Conservation (phyloP, 768 basidiomycete genomes). For the Chalciporus pseudorubinellus region DNA sequence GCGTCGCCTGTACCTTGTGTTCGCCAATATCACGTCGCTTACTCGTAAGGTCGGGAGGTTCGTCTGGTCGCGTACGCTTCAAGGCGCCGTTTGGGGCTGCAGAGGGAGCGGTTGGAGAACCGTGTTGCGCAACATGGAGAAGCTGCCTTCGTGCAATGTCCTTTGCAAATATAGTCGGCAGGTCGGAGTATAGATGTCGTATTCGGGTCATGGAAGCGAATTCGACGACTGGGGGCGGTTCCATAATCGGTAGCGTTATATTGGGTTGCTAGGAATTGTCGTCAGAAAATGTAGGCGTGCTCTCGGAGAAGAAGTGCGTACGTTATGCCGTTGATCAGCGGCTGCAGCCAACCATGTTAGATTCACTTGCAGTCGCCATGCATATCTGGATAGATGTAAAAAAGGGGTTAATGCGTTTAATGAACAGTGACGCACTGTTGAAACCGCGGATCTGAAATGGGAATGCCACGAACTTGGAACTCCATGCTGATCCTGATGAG, state of each 20-base stretch:
- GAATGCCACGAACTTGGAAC: slow-evolving; percentile 53
- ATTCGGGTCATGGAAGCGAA: slow-evolving; percentile 58
- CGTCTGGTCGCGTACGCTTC: slow-evolving; percentile 65
- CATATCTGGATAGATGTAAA: slow-evolving; percentile 45
- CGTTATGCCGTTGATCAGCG: slow-evolving; percentile 56
- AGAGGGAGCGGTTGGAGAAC: slow-evolving; percentile 17
- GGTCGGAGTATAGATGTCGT: slow-evolving; percentile 58
- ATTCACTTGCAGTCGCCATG: slow-evolving; percentile 63
- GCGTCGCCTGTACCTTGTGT: slow-evolving; percentile 45
- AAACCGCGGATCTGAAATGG: slow-evolving; percentile 47
- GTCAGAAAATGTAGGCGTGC: slow-evolving; percentile 7
- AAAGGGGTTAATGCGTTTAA: slow-evolving; percentile 1
- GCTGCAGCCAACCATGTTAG: slow-evolving; percentile 67
- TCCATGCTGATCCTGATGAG: slow-evolving; percentile 54
- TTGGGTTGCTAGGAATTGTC: slow-evolving; percentile 27
- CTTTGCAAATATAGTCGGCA: slow-evolving; percentile 61
- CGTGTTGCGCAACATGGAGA: slow-evolving; percentile 28
- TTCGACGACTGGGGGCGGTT: slow-evolving; percentile 50
- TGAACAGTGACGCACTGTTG: slow-evolving; percentile 47
- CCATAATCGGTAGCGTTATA: slow-evolving; percentile 55
- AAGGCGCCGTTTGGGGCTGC: slow-evolving; percentile 33
- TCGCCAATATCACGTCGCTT: slow-evolving; percentile 76
- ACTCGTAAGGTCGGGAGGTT: slow-evolving; percentile 42
- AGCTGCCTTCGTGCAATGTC: slow-evolving; percentile 49
- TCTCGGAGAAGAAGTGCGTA: slow-evolving; percentile 30